Evolutionary conservation across 495 filamentous ascomycete genomes (phyloP), one percentile per base, ranked within the genome.

Genomic region (Aspergillus hancockii): DNA sequence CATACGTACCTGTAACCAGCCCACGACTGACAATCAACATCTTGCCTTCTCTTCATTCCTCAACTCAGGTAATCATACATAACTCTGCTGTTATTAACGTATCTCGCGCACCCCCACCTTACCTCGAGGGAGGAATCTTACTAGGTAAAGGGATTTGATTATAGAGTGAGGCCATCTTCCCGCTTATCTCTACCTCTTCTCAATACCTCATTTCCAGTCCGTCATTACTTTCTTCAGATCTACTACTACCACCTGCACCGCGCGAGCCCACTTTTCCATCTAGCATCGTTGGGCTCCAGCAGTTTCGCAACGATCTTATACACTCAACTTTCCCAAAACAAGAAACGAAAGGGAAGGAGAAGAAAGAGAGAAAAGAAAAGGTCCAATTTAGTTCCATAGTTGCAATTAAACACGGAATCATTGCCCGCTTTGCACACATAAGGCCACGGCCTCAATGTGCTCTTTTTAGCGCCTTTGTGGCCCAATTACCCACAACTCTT

Each of bases 11-110:
- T 49, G 49, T 52, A n/a, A 30, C 28, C 60, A 61, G 41, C 63
- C 55, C 64, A 54, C 43, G 51, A 40, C 22, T 25, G 34, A 36
- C 41, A 56, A 36, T n/a, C 40, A 19, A 18, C 30, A 45, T 43
- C 43, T 38, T 63, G 54, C 56, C 59, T 65, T 60, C 55, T 62
- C 59, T 60, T 63, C 67, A 64, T 60, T 64, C 67, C 62, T 71
- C 66, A 43, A 54, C 47, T 57, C 58, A 54, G 61, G 52, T 67
- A 65, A 61, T 54, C 52, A 55, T 55, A 56, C 55, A 62, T 64
- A 64, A 43, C 40, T 43, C 8, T n/a, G 43, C 8, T 21, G 43
- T 63, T 65, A 57, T 58, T 41, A 49, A 60, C 58, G 51, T 62
- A 62, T 62, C 60, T 66, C 47, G 49, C 60, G 53, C 34, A 56